Evolutionary conservation across 2,329 filamentous ascomycete genomes (phyloP), one percentile per base, ranked within the genome.

Genomic region (Mollisiaceae sp.): DNA sequence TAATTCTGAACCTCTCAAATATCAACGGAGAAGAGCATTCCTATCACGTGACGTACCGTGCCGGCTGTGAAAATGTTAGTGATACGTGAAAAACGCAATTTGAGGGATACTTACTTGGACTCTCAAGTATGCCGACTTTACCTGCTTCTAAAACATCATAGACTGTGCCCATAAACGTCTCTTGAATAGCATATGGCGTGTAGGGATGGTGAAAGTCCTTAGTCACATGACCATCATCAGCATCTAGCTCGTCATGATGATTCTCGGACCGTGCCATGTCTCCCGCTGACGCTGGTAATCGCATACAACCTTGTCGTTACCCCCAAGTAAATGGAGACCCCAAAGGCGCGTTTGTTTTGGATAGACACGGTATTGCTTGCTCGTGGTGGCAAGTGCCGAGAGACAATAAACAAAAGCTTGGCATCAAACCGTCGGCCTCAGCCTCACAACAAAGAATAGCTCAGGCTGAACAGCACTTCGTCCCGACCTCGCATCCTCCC

Each of bases 101-200:
- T 45, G 22, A 47, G 15, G 6, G 0, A 22, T 1, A 66, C 73
- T 67, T 68, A 76, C 74, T 72, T 18, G 90, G 90, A 50, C 88
- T 91, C 74, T 92, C 90, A 69, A 92, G 89, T 57, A 92, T 89
- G 24, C 87, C 90, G 59, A 92, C 82, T 74, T 89, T 88, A 39
- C 86, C 83, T 43, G 86, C 77, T 71, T 91, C 87, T 56, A 92
- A 83, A 71, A 87, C 90, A 32, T 85, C 79, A 73, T 91, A 92
- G 14, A 92, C 78, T 5, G 86, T 85, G 65, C 82, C 83, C 90
- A 92, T 92, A 72, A 92, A 90, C 65, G 88, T 81, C 63, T 85
- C 81, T 72, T 92, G 90, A 63, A 92, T 91, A 4, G 85, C 82
- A 77, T 92, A 92, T 0, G 90, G 90, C 64, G 84, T 81, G 73